Conservation (phyloP, 2,329 filamentous ascomycete genomes). For the Clarireedia hainanense region DNA sequence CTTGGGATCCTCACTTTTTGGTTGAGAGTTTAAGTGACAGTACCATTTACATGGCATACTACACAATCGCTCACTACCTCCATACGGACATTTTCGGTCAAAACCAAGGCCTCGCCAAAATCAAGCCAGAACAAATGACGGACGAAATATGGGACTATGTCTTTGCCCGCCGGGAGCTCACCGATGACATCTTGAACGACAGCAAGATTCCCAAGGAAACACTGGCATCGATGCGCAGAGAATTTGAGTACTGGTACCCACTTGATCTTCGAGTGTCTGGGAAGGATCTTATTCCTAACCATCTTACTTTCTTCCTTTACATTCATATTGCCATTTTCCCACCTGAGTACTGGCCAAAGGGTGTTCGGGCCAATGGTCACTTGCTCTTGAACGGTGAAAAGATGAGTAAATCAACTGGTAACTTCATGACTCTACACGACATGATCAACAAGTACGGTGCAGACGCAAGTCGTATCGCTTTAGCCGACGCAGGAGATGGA, state of each 20-base stretch:
- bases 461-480: constrained; percentile 81
- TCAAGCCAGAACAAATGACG: constrained; percentile 79
- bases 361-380: constrained; percentile 85
- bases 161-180: constrained; percentile 68
- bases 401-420: constrained; percentile 97
- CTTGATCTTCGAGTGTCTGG: constrained; percentile 81
- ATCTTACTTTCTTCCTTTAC: constrained; percentile 93
- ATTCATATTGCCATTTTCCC: constrained; percentile 86
- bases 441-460: constrained; percentile 88
- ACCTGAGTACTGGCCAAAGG: constrained; percentile 78
- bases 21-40: constrained; percentile 90
- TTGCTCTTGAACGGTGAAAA: constrained; percentile 93
- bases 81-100: constrained; percentile 84
- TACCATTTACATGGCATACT: constrained; percentile 86
- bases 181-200: constrained; percentile 53
- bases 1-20: constrained; percentile 85
- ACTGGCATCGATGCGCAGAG: constrained; percentile 74
- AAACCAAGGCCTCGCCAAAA: constrained; percentile 55
- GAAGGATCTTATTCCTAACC: constrained; percentile 90
- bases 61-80: constrained; percentile 58
- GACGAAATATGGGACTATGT: constrained; percentile 97
- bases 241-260: constrained; percentile 97
- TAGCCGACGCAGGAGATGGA: constrained; percentile 90
- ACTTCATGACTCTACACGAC: constrained; percentile 88
- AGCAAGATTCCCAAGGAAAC: constrained; percentile 67